Evolutionary conservation across 176 grass and related monocot genomes (phyloP), one percentile per base, ranked within the genome.

Genomic region (Triticum timopheevii): DNA sequence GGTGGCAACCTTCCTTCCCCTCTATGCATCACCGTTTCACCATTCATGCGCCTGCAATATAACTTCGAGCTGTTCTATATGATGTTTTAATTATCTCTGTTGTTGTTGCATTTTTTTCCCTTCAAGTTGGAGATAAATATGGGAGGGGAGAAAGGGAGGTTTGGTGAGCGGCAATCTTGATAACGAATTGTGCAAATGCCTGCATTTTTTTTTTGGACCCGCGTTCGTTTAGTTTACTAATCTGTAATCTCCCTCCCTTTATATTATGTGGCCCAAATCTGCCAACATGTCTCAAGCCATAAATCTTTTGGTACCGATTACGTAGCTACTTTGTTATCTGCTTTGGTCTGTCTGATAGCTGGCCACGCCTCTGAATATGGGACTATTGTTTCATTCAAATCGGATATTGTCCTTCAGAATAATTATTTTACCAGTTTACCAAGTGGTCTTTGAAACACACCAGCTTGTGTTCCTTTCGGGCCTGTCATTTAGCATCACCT

Each of bases 221-320:
- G 52, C 22, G 28, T 84, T 88, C 69, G 77, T 86, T 58, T 58
- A 58, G 19, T 58, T 20, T 58, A 58, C 19, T 58, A 58, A 58
- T 50, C 47, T 50, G 47, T 80, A 91, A 84, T 84, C 80, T 69
- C 45, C 25, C 73, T 42, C 34, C 42, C 56, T 87, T 83, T 31
- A 61, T 20, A 90, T 76, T 81, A 80, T 87, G 89, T 90, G 80
- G 80, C 28, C 59, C 69, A 68, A 84, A 90, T 90, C 27, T 44
- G 45, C 58, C 73, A 81, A 27, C 70, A 87, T 81, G 24, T 84
- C 73, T 80, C 50, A 34, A 34, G 39, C 33, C 72, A 40, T 62
- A 45, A 13, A 78, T 82, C 23, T 78, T 31, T 62, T 61, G 49
- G 77, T 82, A 16, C 73, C 24, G 22, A 24, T 36, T 64, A 23